Conservation (phyloP, 2,329 filamentous ascomycete species). For the Drechslerella coelobrocha region DNA sequence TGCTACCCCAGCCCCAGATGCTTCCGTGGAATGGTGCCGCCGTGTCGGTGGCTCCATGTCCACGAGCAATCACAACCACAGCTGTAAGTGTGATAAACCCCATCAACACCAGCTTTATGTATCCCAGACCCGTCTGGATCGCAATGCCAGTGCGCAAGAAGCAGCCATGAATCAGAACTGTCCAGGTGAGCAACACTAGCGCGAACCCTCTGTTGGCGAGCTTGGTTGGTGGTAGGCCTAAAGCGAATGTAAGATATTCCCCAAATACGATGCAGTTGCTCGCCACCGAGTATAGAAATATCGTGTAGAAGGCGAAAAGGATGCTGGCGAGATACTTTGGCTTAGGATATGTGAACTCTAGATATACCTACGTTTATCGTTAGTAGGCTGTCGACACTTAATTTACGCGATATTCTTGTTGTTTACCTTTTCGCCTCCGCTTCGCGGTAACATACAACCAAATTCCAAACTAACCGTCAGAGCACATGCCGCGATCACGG, state of each 20-base stretch:
- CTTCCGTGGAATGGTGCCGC: constrained; percentile 63
- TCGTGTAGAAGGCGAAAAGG: constrained; percentile 68
- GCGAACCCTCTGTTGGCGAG: constrained; percentile 64
- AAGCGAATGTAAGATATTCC: constrained; percentile 65
- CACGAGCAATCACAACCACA: constrained; percentile 64
- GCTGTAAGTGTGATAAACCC: constrained; percentile 69
- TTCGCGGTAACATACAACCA: constrained; percentile 49
- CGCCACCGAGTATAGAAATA: constrained; percentile 68
- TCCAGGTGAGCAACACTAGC: constrained; percentile 64
- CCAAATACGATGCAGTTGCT: constrained; percentile 68
- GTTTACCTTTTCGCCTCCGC: constrained; percentile 59
- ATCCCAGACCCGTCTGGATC: constrained; percentile 69
- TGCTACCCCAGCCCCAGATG: constrained; percentile 71
- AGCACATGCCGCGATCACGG: constrained; percentile 73
- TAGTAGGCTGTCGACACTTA: not conserved
- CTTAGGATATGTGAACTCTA: constrained; percentile 68
- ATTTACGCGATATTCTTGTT: not conserved
- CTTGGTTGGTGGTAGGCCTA: constrained; percentile 55
- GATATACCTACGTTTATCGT: constrained; percentile 61
- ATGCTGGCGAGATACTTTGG: constrained; percentile 68
- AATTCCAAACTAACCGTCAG: constrained; percentile 47
- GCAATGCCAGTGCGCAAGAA: constrained; percentile 61
- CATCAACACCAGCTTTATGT: constrained; percentile 69
- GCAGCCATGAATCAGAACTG: constrained; percentile 68
- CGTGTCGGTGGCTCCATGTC: constrained; percentile 56